phyloP scores from a whole-genome alignment of 2,329 filamentous ascomycete genomes.

The Lasiodiplodia gonubiensis region DNA sequence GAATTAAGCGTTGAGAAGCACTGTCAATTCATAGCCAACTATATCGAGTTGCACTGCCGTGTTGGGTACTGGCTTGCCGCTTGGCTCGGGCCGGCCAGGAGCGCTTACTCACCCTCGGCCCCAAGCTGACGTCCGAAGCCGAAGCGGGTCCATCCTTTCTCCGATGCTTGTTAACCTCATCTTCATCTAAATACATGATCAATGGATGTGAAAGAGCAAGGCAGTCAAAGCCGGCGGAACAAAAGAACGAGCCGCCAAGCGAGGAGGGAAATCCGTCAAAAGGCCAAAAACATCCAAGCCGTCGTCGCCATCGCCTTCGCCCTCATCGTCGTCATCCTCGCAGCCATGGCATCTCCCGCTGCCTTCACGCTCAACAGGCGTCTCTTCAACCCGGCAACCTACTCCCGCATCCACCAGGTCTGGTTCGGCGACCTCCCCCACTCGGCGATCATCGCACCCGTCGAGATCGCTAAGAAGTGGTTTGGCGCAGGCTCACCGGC shows the following conservation, averaged over 20 bases:
- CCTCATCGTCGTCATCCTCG: conserved; percentile 12
- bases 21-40: not conserved
- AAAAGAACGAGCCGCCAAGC: not conserved
- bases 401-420: conserved; percentile 42
- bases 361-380: conserved; percentile 43
- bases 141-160: not conserved
- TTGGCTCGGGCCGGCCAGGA: not conserved
- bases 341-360: conserved; percentile 36
- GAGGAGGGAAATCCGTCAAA: conserved; percentile 7
- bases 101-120: conserved; percentile 18
- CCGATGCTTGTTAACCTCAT: not conserved
- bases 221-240: not conserved
- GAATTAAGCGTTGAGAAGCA: not conserved
- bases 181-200: not conserved
- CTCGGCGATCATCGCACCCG: conserved; percentile 32
- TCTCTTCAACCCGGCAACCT: conserved; percentile 49
- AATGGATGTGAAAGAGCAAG: conserved; percentile 18
- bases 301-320: conserved; percentile 13
- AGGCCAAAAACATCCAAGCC: conserved; percentile 9
- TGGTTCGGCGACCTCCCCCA: conserved; percentile 48
- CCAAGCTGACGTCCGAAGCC: conserved; percentile 7
- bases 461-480: conserved; percentile 44
- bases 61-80: not conserved
- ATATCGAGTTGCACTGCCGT: not conserved
- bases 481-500: conserved; percentile 42